Conservation (phyloP, 2,329 filamentous ascomycete species). For the Fusarium torulosum region DNA sequence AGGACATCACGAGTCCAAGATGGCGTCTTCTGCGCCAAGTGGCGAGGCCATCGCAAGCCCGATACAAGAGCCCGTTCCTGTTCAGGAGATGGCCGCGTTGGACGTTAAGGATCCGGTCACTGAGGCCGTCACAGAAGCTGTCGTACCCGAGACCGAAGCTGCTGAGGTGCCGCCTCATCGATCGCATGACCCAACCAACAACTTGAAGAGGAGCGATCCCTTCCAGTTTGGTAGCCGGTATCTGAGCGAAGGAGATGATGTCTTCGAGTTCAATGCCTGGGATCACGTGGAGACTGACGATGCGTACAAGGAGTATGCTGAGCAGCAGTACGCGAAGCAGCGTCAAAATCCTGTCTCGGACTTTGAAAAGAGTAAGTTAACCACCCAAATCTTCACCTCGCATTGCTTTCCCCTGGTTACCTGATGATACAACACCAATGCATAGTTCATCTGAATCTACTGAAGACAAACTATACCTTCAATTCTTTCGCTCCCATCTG, state of each 20-base stretch:
- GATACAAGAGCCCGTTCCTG: slow-evolving; percentile 35
- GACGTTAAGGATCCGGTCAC: slow-evolving; percentile 45
- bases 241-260: slow-evolving; percentile 85
- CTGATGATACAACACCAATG: slow-evolving; percentile 71
- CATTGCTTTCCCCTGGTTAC: slow-evolving; percentile 51
- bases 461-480: slow-evolving; percentile 73
- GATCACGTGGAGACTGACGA: slow-evolving; percentile 96
- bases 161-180: slow-evolving; percentile 67
- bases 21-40: slow-evolving; percentile 46
- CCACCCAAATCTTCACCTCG: slow-evolving; percentile 5
- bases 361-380: slow-evolving; percentile 83
- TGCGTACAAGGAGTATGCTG: slow-evolving; percentile 86
- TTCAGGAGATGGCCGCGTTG: slow-evolving; percentile 46
- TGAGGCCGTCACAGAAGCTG: slow-evolving; percentile 30
- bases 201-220: slow-evolving; percentile 88
- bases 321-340: slow-evolving; percentile 87
- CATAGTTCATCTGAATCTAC: slow-evolving; percentile 78
- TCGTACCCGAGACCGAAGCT: slow-evolving; percentile 29
- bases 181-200: slow-evolving; percentile 78
- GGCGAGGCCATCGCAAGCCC: slow-evolving; percentile 38
- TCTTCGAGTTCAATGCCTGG: slow-evolving; percentile 99
- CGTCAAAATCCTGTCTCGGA: slow-evolving; percentile 88
- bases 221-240: slow-evolving; percentile 95
- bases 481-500: slow-evolving; percentile 82
- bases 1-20: slow-evolving; percentile 33